Conservation (phyloP, 257 asterid genomes). For the Solanum chiquidenum region DNA sequence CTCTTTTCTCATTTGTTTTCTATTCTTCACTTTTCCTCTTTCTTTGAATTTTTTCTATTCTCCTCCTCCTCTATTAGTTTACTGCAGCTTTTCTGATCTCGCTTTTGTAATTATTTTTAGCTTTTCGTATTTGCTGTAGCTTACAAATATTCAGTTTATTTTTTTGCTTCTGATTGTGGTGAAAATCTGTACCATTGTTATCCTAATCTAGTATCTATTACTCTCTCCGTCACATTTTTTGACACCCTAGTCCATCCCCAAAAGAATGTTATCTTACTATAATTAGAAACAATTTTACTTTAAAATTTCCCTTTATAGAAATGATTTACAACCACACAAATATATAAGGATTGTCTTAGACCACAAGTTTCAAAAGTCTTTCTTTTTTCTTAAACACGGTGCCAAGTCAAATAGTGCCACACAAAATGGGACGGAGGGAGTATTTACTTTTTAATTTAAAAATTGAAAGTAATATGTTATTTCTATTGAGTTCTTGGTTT, state of each 20-base stretch:
- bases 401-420: not conserved
- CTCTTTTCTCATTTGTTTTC: not conserved
- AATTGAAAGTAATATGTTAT: not conserved
- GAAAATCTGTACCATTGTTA: not conserved
- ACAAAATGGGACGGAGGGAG: not conserved
- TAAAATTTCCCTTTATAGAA: not conserved
- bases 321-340: not conserved
- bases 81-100: not conserved
- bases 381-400: not conserved
- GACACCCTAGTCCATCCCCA: not conserved
- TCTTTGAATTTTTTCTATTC: not conserved
- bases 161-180: not conserved
- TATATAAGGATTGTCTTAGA: not conserved
- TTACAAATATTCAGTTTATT: not conserved
- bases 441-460: too few relatives aligned
- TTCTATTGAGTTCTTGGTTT: not conserved
- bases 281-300: not conserved
- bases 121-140: not conserved
- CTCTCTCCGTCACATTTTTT: not conserved
- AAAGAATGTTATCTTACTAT: not conserved
- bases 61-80: not conserved
- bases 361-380: not conserved
- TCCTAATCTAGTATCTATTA: not conserved
- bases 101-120: too few relatives aligned
- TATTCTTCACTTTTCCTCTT: not conserved